Percentiles rank a stretch among this genome's conserved stretches.
Evolutionary conservation across 2,329 filamentous ascomycete species (phyloP).

Genomic region (Fusarium luffae): DNA sequence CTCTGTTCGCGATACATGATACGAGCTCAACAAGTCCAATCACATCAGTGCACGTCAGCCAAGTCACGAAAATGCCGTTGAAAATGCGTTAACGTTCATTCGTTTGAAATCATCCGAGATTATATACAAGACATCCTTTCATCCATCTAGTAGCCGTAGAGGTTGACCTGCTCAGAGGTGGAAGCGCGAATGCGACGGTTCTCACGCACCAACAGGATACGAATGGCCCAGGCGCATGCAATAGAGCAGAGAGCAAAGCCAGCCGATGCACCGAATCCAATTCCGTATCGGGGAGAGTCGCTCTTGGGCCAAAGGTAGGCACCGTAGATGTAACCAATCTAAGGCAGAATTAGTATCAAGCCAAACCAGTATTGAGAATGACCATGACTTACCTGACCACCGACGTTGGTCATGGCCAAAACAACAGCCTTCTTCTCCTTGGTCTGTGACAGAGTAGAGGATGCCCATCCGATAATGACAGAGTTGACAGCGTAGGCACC

Average conservation of each 20-base stretch:
- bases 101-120: not conserved
- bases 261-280: conserved; percentile 58
- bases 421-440: conserved; percentile 62
- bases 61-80: too few species aligned
- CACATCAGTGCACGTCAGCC: too few species aligned
- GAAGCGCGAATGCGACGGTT: conserved; percentile 55
- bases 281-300: conserved; percentile 58
- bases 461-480: conserved; percentile 60
- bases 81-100: not conserved
- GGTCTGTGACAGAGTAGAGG: conserved; percentile 57
- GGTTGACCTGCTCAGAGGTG: conserved; percentile 49
- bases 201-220: conserved; percentile 53
- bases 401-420: conserved; percentile 61
- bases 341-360: not conserved
- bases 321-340: conserved; percentile 61
- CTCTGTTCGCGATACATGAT: too few species aligned
- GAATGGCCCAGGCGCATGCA: conserved; percentile 57
- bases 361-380: accelerated
- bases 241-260: conserved; percentile 54
- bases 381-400: conserved; percentile 48
- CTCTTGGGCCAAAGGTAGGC: conserved; percentile 61
- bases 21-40: too few species aligned
- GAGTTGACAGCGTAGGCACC: conserved; percentile 59
- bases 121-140: not conserved
- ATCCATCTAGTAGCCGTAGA: conserved; percentile 51